Conservation (phyloP, 257 asterid species). For the Solanum verrucosum region DNA sequence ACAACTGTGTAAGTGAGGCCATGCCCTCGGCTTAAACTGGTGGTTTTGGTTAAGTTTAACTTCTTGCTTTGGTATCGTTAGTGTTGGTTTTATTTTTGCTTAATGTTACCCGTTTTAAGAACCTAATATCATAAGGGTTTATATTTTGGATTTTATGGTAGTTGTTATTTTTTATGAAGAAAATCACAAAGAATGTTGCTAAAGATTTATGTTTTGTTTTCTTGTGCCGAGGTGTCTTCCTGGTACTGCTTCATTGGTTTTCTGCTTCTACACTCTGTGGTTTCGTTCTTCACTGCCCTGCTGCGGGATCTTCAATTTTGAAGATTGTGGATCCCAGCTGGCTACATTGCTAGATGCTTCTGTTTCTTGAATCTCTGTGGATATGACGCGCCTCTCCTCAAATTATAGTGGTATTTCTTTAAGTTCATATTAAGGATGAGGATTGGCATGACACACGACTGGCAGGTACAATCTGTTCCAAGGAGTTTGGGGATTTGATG, state of each 20-base stretch:
- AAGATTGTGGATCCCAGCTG: constrained; percentile 79
- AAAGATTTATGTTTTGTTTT: constrained; percentile 55
- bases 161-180: constrained; percentile 25
- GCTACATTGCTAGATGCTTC: constrained; percentile 83
- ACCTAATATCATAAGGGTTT: constrained; percentile 5
- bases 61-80: constrained; percentile 37
- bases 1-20: constrained; percentile 63
- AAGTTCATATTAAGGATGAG: constrained; percentile 34
- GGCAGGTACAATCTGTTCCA: constrained; percentile 53
- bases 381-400: constrained; percentile 50
- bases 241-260: constrained; percentile 90
- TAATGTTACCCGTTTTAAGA: constrained; percentile 10
- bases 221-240: constrained; percentile 84
- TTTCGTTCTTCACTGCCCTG: constrained; percentile 67
- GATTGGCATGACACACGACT: constrained; percentile 49
- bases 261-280: constrained; percentile 83
- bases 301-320: constrained; percentile 89
- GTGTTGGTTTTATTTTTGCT: constrained; percentile 25
- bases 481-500: constrained; percentile 26
- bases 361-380: constrained; percentile 60
- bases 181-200: constrained; percentile 26
- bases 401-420: constrained; percentile 43
- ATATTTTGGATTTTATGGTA: constrained; percentile 27
- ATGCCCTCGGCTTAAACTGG: constrained; percentile 56
- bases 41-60: constrained; percentile 76